Conservation (phyloP, 495 filamentous ascomycete species). For the Zalerion maritima region DNA sequence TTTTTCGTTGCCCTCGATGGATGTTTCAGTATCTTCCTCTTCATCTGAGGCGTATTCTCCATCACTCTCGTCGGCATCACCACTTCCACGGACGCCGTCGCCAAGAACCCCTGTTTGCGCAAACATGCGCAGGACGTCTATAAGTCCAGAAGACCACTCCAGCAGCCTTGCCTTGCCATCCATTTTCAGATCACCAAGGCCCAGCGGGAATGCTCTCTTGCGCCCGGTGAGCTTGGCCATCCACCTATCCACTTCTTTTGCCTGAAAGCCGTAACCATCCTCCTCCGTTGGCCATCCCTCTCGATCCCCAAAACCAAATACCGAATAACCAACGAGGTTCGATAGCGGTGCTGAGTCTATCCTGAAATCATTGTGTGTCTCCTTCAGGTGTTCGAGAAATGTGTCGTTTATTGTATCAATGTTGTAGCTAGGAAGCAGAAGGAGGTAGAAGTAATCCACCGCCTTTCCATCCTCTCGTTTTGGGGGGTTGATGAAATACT, state of each 20-base stretch:
- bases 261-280: slow-evolving; percentile 85
- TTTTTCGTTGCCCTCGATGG: slow-evolving; percentile 30
- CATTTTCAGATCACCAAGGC: slow-evolving; percentile 71
- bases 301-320: slow-evolving; percentile 85
- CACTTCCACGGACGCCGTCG: slow-evolving; percentile 68
- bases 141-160: slow-evolving; percentile 68
- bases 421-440: slow-evolving; percentile 78
- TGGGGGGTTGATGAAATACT: slow-evolving; percentile 61
- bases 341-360: slow-evolving; percentile 80
- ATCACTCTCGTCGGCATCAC: slow-evolving; percentile 70
- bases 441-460: slow-evolving; percentile 59
- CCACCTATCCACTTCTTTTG: slow-evolving; percentile 81
- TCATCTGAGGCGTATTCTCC: slow-evolving; percentile 47
- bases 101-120: slow-evolving; percentile 48
- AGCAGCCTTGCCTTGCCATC: slow-evolving; percentile 47
- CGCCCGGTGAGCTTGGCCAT: slow-evolving; percentile 78
- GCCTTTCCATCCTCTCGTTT: slow-evolving; percentile 27
- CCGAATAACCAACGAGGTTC: slow-evolving; percentile 65
- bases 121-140: slow-evolving; percentile 51
- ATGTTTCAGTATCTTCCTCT: slow-evolving; percentile 43
- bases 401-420: slow-evolving; percentile 76
- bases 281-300: slow-evolving; percentile 83
- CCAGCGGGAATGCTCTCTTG: slow-evolving; percentile 68
- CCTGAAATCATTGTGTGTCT: slow-evolving; percentile 90
- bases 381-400: slow-evolving; percentile 68